Evolutionary conservation across 352 stramenopile species (phyloP), one percentile per base, ranked within the genome.

Genomic region (Globisporangium nodosum): DNA sequence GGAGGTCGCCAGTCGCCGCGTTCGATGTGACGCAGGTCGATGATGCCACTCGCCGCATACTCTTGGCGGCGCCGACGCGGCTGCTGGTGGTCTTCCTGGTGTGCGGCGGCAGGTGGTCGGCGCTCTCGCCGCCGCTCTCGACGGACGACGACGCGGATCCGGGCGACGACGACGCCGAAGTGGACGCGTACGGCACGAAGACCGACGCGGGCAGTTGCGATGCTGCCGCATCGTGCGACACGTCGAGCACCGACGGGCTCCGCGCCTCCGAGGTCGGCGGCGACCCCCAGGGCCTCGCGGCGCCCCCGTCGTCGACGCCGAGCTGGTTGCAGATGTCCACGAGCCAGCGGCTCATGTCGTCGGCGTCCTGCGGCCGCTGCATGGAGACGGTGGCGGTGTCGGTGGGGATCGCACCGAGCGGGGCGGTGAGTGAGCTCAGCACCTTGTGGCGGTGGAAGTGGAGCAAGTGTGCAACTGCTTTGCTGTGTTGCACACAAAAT

Each of bases 311-410:
- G 20, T 42, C 45, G 4, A 39, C 50, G 21, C 58, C 35, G 15
- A 64, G 51, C 33, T 64, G 43, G 30, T 48, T 46, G 33, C 58
- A 64, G 18, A 64, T 64, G 43, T 64, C 58, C 20, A 64, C 58
- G 35, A 64, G 51, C 58, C 58, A 64, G 51, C 57, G 58, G 21
- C 52, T 46, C 43, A 64, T 57, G 40, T 64, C 58, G 43, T 64
- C 58, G 21, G 52, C 39, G 6, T 18, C 53, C 4, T 50, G 39
- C 52, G 11, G 16, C 24, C 30, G 49, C 33, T 53, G 24, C 21
- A 40, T 40, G 8, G 11, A 9, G 35, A 37, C 33, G 33, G 33
- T 27, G 24, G 24, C 24, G 24, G 24, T 27, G 24, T 0, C 24
- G 24, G 24, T 27, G 24, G 24, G 24, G 24, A 27, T 27, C 24